A percentile compares a stretch with the other conserved stretches of the same genome.
phyloP scores from a whole-genome alignment of 2,329 filamentous ascomycete genomes.

The Grosmannia huntii region DNA sequence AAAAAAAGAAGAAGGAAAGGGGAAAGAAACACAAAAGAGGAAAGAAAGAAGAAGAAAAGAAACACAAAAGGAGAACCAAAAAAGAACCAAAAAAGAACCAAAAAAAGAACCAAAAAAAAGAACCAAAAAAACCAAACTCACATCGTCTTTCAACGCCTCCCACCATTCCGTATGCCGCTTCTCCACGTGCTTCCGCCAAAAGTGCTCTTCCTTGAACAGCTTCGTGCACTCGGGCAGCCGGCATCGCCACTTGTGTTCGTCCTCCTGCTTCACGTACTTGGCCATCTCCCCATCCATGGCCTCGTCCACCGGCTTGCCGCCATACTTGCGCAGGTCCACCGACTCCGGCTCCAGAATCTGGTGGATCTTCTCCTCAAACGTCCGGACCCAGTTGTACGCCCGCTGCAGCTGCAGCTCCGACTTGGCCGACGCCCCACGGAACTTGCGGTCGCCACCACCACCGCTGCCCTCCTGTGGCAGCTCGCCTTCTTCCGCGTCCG shows the following conservation, averaged over 20 bases:
- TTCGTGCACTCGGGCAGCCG: constrained; percentile 94
- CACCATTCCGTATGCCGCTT: constrained; percentile 89
- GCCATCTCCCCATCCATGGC: constrained; percentile 72
- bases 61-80: background rate
- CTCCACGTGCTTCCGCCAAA: constrained; percentile 96
- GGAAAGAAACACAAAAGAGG: background rate
- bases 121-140: constrained; percentile 32
- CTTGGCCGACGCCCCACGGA: constrained; percentile 57
- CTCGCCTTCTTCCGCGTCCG: constrained; percentile 45
- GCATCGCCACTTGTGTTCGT: constrained; percentile 93
- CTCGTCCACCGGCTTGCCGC: constrained; percentile 76
- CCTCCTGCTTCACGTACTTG: constrained; percentile 92
- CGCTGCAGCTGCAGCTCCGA: constrained; percentile 84
- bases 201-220: constrained; percentile 91
- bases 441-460: constrained; percentile 40
- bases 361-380: constrained; percentile 91
- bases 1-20: background rate
- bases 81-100: too few species aligned
- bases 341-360: constrained; percentile 86
- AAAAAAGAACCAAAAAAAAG: background rate
- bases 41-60: background rate
- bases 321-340: constrained; percentile 79
- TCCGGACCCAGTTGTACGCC: constrained; percentile 98
- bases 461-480: constrained; percentile 48
- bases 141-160: constrained; percentile 67